phyloP scores from a whole-genome alignment of 345 rosid species.

The Pistacia atlantica region DNA sequence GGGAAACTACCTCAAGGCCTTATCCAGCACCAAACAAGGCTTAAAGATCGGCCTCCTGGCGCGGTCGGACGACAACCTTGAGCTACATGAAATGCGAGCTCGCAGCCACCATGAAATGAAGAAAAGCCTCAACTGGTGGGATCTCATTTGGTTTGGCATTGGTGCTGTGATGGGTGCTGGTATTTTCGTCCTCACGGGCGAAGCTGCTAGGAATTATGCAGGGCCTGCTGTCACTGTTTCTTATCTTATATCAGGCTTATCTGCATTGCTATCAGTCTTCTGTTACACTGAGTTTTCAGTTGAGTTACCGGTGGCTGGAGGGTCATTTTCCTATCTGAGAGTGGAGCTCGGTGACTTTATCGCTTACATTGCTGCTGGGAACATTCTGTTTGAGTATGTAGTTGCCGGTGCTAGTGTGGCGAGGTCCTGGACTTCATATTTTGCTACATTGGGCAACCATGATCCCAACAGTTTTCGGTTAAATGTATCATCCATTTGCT shows the following conservation, averaged over 20 bases:
- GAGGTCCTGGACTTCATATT: constrained; percentile 84
- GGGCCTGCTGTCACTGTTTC: constrained; percentile 61
- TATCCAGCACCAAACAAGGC: constrained; percentile 49
- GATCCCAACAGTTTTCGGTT: constrained; percentile 53
- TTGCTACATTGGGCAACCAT: constrained; percentile 71
- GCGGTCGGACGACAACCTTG: constrained; percentile 49
- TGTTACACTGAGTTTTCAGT: constrained; percentile 61
- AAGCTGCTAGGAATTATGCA: constrained; percentile 48
- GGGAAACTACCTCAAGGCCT: constrained; percentile 47
- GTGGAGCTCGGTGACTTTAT: constrained; percentile 85
- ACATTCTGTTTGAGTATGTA: constrained; percentile 74
- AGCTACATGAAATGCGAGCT: constrained; percentile 47
- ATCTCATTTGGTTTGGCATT: constrained; percentile 64
- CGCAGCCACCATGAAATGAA: constrained; percentile 64
- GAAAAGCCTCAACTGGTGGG: constrained; percentile 67
- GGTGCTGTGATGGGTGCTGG: constrained; percentile 68
- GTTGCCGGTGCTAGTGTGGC: constrained; percentile 80
- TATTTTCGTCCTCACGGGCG: constrained; percentile 67
- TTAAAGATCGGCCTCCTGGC: constrained; percentile 59
- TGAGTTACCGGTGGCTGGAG: constrained; percentile 63
- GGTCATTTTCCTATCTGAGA: constrained; percentile 60
- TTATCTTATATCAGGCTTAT: constrained; percentile 47
- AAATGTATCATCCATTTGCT: constrained; percentile 33
- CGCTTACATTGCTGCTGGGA: constrained; percentile 81
- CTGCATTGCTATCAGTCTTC: constrained; percentile 52